Conservation (phyloP, 495 filamentous ascomycete genomes). For the Tuber microsphaerosporum region DNA sequence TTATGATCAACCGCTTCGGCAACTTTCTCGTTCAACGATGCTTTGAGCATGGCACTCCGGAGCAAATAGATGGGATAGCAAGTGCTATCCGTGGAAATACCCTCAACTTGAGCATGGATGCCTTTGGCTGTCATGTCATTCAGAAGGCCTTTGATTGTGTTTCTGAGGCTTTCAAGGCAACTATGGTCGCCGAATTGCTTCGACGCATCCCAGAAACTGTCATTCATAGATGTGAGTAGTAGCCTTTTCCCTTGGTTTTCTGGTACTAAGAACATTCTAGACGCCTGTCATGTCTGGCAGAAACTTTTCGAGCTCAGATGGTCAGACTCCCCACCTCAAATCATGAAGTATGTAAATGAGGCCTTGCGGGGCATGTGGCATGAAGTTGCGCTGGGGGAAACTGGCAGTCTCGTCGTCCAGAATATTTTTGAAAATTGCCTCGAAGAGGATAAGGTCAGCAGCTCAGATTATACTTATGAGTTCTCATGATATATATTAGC, state of each 20-base stretch:
- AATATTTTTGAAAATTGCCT: constrained; percentile 99
- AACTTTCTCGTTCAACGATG: constrained; percentile 98
- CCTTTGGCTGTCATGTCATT: constrained; percentile 95
- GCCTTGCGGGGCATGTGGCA: constrained; percentile 96
- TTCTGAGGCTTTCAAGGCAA: constrained; percentile 92
- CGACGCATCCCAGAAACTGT: constrained; percentile 96
- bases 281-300: constrained; percentile 99
- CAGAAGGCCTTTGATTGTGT: constrained; percentile 98
- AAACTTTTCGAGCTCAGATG: constrained; percentile 98
- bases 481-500: background rate
- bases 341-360: constrained; percentile 98
- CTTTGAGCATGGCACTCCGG: constrained; percentile 93
- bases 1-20: constrained; percentile 97
- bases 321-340: constrained; percentile 88
- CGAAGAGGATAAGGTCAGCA: constrained; percentile 88
- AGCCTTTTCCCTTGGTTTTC: background rate
- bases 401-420: constrained; percentile 93
- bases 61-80: constrained; percentile 91
- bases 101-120: constrained; percentile 90
- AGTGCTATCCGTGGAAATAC: constrained; percentile 93
- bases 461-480: background rate
- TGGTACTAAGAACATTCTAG: constrained; percentile 25
- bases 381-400: constrained; percentile 93
- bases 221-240: constrained; percentile 64
- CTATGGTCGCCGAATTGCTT: constrained; percentile 95